Evolutionary conservation across 2,329 filamentous ascomycete species (phyloP), one percentile per base, ranked within the genome.

Genomic region (Aspergillus piperis): DNA sequence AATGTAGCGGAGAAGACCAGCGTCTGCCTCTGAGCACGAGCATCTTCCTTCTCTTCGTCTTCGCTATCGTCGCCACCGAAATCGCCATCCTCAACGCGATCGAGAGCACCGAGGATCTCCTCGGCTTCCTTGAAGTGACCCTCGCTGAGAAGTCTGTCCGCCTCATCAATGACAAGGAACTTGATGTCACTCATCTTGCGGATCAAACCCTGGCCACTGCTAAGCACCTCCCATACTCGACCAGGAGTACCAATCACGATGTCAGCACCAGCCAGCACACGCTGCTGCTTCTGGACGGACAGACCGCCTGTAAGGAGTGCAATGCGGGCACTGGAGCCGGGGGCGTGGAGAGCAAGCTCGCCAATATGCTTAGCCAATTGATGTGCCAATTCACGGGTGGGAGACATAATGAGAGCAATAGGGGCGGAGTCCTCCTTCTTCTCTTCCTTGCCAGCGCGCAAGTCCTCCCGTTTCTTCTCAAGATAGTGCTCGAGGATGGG

Each of bases 1-100:
- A 99, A 96, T 0, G 95, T 99, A 0, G 95, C 95, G 0, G 95
- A 98, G 76, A 99, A 99, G 19, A 99, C 92, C 0, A 99, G 84
- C 0, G 93, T 98, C 73, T 99, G 95, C 42, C 94, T 84, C 71
- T 44, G 62, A 8, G 66, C 57, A 25, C 57, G 55, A 15, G 64
- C 44, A 17, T 64, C 60, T 6, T 76, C 76, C 8, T 83, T 80
- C 3, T 83, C 80, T 1, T 82, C 81, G n/a, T 64, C 63, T 5
- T 63, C 57, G 2, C 70, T 62, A 11, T 72, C 67, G 32, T 71
- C 66, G 17, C 60, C 63, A 15, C 72, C 73, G 27, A 71, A 64
- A 13, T 71, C 72, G 21, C 70, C 71, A n/a, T 70, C 81, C 21
- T 84, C 81, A 41, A 84, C 79, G 27, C 88, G 83, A 70, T 97